These are phyloP conservation scores for Penicillium sp. DNA, from an alignment of 2,329 filamentous ascomycete genomes.

Conservation along the genomic window DNA sequence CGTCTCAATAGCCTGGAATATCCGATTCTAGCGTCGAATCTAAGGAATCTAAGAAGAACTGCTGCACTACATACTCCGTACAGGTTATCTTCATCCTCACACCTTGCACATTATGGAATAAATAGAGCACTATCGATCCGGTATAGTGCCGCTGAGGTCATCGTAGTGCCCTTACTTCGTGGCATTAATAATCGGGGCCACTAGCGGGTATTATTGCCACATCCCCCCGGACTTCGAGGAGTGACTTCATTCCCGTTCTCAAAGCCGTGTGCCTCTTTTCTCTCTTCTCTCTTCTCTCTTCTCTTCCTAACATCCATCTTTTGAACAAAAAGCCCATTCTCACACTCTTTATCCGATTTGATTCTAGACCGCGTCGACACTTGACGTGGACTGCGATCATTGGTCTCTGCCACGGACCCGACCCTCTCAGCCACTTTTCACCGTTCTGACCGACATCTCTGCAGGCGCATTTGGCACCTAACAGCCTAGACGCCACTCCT, in stretches of 20 bases:
- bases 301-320: background rate
- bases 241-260: slow-evolving; percentile 1
- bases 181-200: slow-evolving; percentile 3
- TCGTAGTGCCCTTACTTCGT: slow-evolving; percentile 5
- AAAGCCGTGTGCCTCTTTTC: background rate
- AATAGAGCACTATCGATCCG: too few relatives aligned
- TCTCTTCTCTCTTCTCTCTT: background rate
- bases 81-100: too few relatives aligned
- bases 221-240: background rate
- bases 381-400: slow-evolving; percentile 35
- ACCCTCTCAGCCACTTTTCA: slow-evolving; percentile 26
- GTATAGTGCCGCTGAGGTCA: background rate
- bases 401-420: slow-evolving; percentile 26
- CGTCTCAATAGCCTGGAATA: too few relatives aligned
- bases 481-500: slow-evolving; percentile 16
- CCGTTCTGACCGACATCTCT: slow-evolving; percentile 29
- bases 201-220: background rate
- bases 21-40: too few relatives aligned
- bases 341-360: background rate
- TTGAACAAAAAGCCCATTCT: background rate
- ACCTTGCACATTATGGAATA: too few relatives aligned
- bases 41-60: too few relatives aligned
- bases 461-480: slow-evolving; percentile 17
- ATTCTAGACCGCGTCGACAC: slow-evolving; percentile 24
- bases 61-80: too few relatives aligned